Evolutionary conservation across 2,329 filamentous ascomycete species (phyloP), one percentile per base, ranked within the genome.

Genomic region (Alternaria arborescens): DNA sequence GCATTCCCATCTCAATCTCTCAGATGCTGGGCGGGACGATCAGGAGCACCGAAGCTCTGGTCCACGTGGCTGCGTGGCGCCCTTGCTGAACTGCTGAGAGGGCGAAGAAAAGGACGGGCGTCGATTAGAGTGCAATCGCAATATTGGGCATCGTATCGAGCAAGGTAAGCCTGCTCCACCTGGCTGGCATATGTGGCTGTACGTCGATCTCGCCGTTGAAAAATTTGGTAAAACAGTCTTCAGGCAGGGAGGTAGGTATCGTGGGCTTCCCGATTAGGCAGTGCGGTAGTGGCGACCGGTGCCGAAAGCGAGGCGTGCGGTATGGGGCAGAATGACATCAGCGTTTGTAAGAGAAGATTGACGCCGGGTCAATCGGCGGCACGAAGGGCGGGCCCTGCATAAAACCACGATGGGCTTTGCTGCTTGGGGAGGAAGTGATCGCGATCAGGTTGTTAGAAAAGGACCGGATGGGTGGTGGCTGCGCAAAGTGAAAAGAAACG

Each of bases 361-460:
- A 32, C 34, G 51, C 52, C 58, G 58, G 61, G 58, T 50, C 61
- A 44, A 50, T 46, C 53, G 58, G 58, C 50, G 58, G 43, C 34
- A 43, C 42, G 59, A 62, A 60, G 34, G 34, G 58, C 43, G 48
- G 48, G 58, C 61, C 61, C 58, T 64, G 61, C 61, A 52, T 64
- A 28, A 43, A 30, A 28, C 32, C 41, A 22, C 36, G n/a, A 34
- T 36, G 38, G 24, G 44, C 34, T 55, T 38, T 51, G 34, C 46
- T 16, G 28, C 52, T 46, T 16, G 6, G 26, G 30, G 32, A 7
- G 28, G 14, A 16, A 16, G 50, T 11, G 51, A 61, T 55, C 54
- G 38, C 40, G 55, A 55, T 55, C 5, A 24, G 40, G 16, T 16
- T 12, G 46, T 32, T 30, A 50, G 18, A 64, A 52, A 52, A 53